phyloP scores from a whole-genome alignment of 2,329 filamentous ascomycete species.

The Fusarium sp. region DNA sequence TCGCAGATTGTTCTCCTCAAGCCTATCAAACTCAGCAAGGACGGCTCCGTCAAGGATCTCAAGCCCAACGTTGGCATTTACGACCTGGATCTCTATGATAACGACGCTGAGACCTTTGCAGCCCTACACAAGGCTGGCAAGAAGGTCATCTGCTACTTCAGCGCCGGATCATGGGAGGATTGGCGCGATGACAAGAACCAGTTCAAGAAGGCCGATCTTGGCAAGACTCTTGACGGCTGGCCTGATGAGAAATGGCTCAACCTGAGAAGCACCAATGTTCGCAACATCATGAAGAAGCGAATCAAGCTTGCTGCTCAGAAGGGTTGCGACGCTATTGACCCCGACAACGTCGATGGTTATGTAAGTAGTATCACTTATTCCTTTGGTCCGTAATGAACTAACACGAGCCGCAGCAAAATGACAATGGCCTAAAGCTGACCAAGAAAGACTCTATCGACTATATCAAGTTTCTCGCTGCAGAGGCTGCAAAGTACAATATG shows the following conservation, averaged over 20 bases:
- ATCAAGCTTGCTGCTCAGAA: constrained; percentile 68
- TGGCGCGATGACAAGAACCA: constrained; percentile 65
- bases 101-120: constrained; percentile 53
- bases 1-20: constrained; percentile 71
- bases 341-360: constrained; percentile 76
- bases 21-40: constrained; percentile 54
- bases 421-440: constrained; percentile 70
- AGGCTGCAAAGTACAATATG: constrained; percentile 64
- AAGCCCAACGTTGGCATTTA: constrained; percentile 60
- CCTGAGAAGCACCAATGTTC: constrained; percentile 64
- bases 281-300: constrained; percentile 69
- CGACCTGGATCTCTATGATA: constrained; percentile 66
- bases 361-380: constrained; percentile 46
- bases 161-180: constrained; percentile 73
- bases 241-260: constrained; percentile 73
- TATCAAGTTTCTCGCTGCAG: constrained; percentile 66
- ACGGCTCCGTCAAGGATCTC: constrained; percentile 40
- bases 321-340: constrained; percentile 74
- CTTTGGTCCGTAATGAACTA: neutral
- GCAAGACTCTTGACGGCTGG: constrained; percentile 70
- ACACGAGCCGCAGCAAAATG: constrained; percentile 55
- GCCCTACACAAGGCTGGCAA: constrained; percentile 65
- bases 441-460: constrained; percentile 65
- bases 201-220: constrained; percentile 66
- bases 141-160: constrained; percentile 80